These are phyloP conservation scores for Chenopodium album DNA, from an alignment of 148 eudicot genomes.

Conservation along the genomic window DNA sequence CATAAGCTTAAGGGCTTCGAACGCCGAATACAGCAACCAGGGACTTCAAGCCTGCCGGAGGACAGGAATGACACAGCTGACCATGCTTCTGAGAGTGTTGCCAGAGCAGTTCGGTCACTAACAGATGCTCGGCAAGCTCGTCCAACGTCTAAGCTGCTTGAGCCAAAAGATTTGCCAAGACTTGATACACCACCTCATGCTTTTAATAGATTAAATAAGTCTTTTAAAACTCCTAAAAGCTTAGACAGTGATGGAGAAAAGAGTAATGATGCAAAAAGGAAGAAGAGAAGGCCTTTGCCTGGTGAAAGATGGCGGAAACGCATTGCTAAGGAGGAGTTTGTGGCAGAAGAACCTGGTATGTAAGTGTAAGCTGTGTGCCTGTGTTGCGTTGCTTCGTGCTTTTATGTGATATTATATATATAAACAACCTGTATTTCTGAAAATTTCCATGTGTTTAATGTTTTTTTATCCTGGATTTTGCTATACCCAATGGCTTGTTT, in stretches of 20 bases:
- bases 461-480: not conserved
- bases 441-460: not conserved
- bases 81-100: slow-evolving; percentile 70
- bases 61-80: slow-evolving; percentile 33
- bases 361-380: slow-evolving; percentile 14
- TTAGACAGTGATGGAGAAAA: slow-evolving; percentile 43
- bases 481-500: not conserved
- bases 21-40: slow-evolving; percentile 72
- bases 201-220: slow-evolving; percentile 60
- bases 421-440: not conserved
- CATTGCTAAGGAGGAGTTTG: slow-evolving; percentile 50
- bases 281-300: slow-evolving; percentile 78
- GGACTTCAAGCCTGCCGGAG: slow-evolving; percentile 38
- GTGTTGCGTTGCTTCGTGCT: slow-evolving; percentile 10
- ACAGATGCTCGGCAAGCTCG: slow-evolving; percentile 84
- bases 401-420: not conserved
- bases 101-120: slow-evolving; percentile 57
- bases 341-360: slow-evolving; percentile 52
- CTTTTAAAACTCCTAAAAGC: slow-evolving; percentile 50
- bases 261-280: slow-evolving; percentile 44
- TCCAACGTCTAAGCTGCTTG: slow-evolving; percentile 78
- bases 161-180: slow-evolving; percentile 59
- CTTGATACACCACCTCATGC: slow-evolving; percentile 72
- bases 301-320: slow-evolving; percentile 74
- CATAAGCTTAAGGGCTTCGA: slow-evolving; percentile 94